Evolutionary conservation across 2,329 filamentous ascomycete genomes (phyloP), one percentile per base, ranked within the genome.

Genomic region (Xylariaceae sp.): DNA sequence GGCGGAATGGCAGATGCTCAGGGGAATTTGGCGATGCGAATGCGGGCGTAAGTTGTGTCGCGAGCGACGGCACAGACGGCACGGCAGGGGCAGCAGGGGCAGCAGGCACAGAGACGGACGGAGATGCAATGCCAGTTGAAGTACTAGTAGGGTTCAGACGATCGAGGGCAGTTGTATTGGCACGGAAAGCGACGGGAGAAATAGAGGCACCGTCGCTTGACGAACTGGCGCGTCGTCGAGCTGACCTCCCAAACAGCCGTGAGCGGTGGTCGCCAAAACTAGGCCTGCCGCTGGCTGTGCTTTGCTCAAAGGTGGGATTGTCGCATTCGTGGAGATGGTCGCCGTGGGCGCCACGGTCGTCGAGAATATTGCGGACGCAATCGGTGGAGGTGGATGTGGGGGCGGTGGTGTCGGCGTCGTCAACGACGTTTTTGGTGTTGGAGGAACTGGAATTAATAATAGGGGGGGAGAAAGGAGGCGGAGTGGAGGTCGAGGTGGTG

Each of bases 221-320:
- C n/a, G 65, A 66, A 43, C 60, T 53, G 54, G 65, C 57, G 31
- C 63, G 60, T 57, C 66, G 61, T 56, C 56, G 58, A 36, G 63
- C 57, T 43, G 65, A 62, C 53, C 64, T 66, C 53, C 63, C 64
- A 46, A 67, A 65, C 40, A 64, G 60, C 49, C 60, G 55, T 34
- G 62, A 50, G 46, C 60, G 61, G 36, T 53, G 47, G 39, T 63
- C 44, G 24, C 45, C 39, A 29, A 50, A 50, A 43, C 57, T 62
- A 14, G 16, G 53, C 36, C 43, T 57, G 36, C 45, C 17, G 43
- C 31, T 41, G 51, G 53, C 24, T 49, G 24, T 53, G 53, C n/a
- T 58, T 12, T 41, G 36, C 40, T 49, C 45, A 51, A 46, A 24
- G 21, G 34, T 48, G 45, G 54, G 31, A 23, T 40, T 29, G 43